phyloP scores from a whole-genome alignment of 331 rosid species.

The Quercus phellos region DNA sequence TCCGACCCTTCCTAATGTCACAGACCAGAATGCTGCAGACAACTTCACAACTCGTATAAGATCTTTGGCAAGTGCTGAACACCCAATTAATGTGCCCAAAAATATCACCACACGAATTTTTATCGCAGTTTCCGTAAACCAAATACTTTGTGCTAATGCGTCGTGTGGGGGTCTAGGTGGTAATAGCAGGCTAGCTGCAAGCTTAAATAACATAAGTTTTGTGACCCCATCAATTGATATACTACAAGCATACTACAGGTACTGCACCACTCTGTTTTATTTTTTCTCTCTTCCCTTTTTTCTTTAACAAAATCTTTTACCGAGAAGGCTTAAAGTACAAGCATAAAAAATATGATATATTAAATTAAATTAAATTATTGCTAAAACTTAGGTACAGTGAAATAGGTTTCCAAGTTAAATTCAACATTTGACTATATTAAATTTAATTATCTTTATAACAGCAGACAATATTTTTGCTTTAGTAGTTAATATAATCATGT shows the following conservation, averaged over 20 bases:
- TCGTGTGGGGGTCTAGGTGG: slow-evolving; percentile 17
- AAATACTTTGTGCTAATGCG: slow-evolving; percentile 14
- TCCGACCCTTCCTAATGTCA: slow-evolving; percentile 18
- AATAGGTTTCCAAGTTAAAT: no score
- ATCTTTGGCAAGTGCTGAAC: slow-evolving; percentile 16
- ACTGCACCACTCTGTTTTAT: background rate
- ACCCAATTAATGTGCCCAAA: slow-evolving; percentile 8
- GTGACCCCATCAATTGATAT: slow-evolving; percentile 12
- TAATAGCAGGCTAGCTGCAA: slow-evolving; percentile 6
- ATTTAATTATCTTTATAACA: no score
- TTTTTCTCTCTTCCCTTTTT: background rate
- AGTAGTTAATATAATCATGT: no score
- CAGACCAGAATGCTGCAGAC: background rate
- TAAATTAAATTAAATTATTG: no score
- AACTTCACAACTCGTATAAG: background rate
- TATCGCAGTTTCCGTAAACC: slow-evolving; percentile 21
- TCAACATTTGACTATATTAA: no score
- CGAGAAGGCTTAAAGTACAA: no score
- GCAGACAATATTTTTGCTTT: no score
- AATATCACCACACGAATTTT: background rate
- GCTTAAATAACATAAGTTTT: slow-evolving; percentile 37
- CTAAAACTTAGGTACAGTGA: no score
- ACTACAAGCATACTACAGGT: slow-evolving; percentile 34
- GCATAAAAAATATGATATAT: no score
- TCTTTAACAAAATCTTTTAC: no score